Conservation (phyloP, 2,329 filamentous ascomycete species). For the Verticillium albo-atrum region DNA sequence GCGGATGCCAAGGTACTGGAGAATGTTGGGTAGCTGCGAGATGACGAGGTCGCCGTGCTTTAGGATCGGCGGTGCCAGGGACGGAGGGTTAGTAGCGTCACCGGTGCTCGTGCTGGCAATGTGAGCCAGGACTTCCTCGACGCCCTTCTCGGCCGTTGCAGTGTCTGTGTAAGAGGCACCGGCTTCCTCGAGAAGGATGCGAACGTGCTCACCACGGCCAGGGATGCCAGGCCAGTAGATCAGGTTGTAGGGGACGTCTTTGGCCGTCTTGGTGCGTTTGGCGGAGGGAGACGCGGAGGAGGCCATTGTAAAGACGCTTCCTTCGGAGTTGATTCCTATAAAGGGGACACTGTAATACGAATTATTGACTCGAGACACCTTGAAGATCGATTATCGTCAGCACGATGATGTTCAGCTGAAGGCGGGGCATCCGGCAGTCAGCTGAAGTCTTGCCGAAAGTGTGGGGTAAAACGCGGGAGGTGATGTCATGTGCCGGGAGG, state of each 20-base stretch:
- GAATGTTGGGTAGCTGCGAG: constrained; percentile 68
- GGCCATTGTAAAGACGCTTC: too few relatives aligned
- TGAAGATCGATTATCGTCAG: too few relatives aligned
- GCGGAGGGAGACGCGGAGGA: constrained; percentile 16
- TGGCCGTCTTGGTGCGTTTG: constrained; percentile 27
- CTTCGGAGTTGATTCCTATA: not conserved
- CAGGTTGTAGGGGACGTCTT: constrained; percentile 53
- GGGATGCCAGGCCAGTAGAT: constrained; percentile 70
- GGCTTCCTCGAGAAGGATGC: constrained; percentile 67
- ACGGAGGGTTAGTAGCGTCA: constrained; percentile 57
- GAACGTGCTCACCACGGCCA: constrained; percentile 70
- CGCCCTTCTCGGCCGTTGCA: constrained; percentile 41
- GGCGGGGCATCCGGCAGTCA: not conserved
- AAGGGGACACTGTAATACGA: too few relatives aligned
- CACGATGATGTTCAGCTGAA: too few relatives aligned
- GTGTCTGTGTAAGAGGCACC: constrained; percentile 61
- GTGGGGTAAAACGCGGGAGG: not conserved
- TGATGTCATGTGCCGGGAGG: not conserved
- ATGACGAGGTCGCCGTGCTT: constrained; percentile 58
- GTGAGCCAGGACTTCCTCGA: constrained; percentile 42
- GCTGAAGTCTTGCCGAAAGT: not conserved
- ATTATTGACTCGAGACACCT: too few relatives aligned
- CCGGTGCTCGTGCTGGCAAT: constrained; percentile 40
- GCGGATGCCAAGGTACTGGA: constrained; percentile 62
- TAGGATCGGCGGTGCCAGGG: constrained; percentile 64